Conservation (phyloP, 495 filamentous ascomycete genomes). For the Hypoxylon subgilvum region DNA sequence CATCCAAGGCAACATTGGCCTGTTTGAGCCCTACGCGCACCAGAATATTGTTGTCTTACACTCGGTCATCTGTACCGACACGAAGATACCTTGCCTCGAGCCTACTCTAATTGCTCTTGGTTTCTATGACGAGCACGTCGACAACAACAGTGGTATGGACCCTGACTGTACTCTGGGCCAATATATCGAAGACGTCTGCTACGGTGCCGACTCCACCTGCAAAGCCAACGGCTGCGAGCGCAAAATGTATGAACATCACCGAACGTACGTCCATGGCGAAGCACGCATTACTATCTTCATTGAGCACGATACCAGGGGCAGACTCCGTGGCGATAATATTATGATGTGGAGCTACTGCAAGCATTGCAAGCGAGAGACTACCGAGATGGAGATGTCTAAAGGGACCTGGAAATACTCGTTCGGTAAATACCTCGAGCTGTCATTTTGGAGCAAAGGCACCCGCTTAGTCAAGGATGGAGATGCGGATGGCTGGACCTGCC, state of each 20-base stretch:
- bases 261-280: slow-evolving; percentile 96
- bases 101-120: slow-evolving; percentile 83
- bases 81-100: slow-evolving; percentile 89
- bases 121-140: slow-evolving; percentile 88
- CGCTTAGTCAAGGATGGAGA: slow-evolving; percentile 74
- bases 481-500: slow-evolving; percentile 59
- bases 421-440: slow-evolving; percentile 94
- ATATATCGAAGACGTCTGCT: slow-evolving; percentile 91
- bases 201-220: slow-evolving; percentile 74
- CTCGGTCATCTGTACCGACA: slow-evolving; percentile 87
- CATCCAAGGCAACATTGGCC: slow-evolving; percentile 76
- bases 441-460: slow-evolving; percentile 89
- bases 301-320: slow-evolving; percentile 63
- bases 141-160: slow-evolving; percentile 65
- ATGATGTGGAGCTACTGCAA: slow-evolving; percentile 99
- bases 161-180: slow-evolving; percentile 92
- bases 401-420: slow-evolving; percentile 99
- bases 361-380: slow-evolving; percentile 85
- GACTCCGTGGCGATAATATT: slow-evolving; percentile 69
- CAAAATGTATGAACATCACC: slow-evolving; percentile 90
- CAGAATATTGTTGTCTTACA: slow-evolving; percentile 96
- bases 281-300: slow-evolving; percentile 90
- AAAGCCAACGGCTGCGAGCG: slow-evolving; percentile 84
- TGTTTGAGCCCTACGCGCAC: slow-evolving; percentile 92
- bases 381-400: slow-evolving; percentile 89